Evolutionary conservation across 1,284 basidiomycete genomes (phyloP).

Genomic region (Ceratobasidium sp.): DNA sequence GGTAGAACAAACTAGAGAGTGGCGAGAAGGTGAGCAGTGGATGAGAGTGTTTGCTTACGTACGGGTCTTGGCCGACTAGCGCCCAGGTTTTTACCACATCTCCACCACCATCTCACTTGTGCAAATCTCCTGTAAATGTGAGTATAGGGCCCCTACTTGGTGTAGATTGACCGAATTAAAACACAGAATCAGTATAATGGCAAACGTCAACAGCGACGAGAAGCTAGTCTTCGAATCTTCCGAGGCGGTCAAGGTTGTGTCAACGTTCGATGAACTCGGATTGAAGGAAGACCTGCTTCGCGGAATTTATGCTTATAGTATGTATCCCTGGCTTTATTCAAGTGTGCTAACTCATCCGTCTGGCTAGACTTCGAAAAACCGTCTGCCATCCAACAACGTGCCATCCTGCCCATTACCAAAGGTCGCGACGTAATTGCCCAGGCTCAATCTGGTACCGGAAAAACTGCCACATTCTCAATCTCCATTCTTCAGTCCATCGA

Average conservation of each 20-base stretch:
- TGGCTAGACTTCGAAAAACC: conserved; percentile 95
- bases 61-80: conserved; percentile 30
- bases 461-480: conserved; percentile 98
- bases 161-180: background rate
- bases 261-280: conserved; percentile 91
- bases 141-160: background rate
- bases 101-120: conserved; percentile 39
- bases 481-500: conserved; percentile 97
- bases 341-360: conserved; percentile 36
- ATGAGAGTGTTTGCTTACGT: conserved; percentile 21
- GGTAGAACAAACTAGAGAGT: background rate
- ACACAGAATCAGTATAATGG: conserved; percentile 50
- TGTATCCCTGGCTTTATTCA: conserved; percentile 56
- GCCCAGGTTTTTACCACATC: conserved; percentile 22
- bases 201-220: conserved; percentile 55
- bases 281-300: conserved; percentile 96
- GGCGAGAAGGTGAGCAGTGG: conserved; percentile 1
- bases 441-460: conserved; percentile 99
- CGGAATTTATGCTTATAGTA: conserved; percentile 99
- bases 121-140: conserved; percentile 44
- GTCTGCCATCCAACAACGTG: conserved; percentile 98
- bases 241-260: conserved; percentile 89
- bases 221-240: conserved; percentile 99
- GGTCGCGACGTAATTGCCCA: conserved; percentile 98
- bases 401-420: conserved; percentile 95